These are phyloP conservation scores for Aspergillus fructus DNA, from an alignment of 2,329 filamentous ascomycete species.

Conservation along the genomic window DNA sequence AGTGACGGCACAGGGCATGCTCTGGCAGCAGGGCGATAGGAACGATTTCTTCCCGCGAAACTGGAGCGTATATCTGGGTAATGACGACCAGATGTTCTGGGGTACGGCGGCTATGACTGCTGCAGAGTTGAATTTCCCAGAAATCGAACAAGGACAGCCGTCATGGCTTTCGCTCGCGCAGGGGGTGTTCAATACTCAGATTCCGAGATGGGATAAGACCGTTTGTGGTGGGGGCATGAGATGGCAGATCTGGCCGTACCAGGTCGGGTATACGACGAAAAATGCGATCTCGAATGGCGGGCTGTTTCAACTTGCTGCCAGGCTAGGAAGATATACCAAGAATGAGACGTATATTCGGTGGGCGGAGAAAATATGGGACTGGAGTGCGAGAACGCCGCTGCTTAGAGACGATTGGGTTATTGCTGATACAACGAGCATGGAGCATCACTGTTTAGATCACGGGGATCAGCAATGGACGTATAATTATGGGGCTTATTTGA, in stretches of 20 bases:
- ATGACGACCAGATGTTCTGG: slow-evolving; percentile 74
- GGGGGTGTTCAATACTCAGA: slow-evolving; percentile 78
- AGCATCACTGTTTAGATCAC: slow-evolving; percentile 50
- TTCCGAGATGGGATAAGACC: slow-evolving; percentile 65
- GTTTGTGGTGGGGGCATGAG: slow-evolving; percentile 72
- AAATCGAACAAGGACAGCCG: slow-evolving; percentile 61
- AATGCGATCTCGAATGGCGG: slow-evolving; percentile 60
- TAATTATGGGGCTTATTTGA: slow-evolving; percentile 57
- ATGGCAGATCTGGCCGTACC: slow-evolving; percentile 83
- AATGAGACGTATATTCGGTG: slow-evolving; percentile 78
- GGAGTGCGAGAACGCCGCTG: slow-evolving; percentile 54
- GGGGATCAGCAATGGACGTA: slow-evolving; percentile 60
- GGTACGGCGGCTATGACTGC: slow-evolving; percentile 78
- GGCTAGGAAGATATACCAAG: slow-evolving; percentile 73
- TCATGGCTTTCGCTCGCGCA: slow-evolving; percentile 77
- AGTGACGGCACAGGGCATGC: slow-evolving; percentile 64
- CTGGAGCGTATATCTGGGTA: slow-evolving; percentile 47
- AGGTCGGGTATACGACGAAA: slow-evolving; percentile 64
- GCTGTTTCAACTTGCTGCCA: slow-evolving; percentile 60
- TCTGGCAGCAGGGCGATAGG: slow-evolving; percentile 70
- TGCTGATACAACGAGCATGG: slow-evolving; percentile 54
- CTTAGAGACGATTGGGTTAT: slow-evolving; percentile 55
- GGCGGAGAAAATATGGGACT: slow-evolving; percentile 67
- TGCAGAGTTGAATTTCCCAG: slow-evolving; percentile 72
- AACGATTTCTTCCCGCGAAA: slow-evolving; percentile 73